A percentile compares a stretch with the other conserved stretches of the same genome.
These are phyloP conservation scores for Entomortierella beljakovae DNA, from an alignment of 192 early-diverging fungal genomes.

Conservation along the genomic window DNA sequence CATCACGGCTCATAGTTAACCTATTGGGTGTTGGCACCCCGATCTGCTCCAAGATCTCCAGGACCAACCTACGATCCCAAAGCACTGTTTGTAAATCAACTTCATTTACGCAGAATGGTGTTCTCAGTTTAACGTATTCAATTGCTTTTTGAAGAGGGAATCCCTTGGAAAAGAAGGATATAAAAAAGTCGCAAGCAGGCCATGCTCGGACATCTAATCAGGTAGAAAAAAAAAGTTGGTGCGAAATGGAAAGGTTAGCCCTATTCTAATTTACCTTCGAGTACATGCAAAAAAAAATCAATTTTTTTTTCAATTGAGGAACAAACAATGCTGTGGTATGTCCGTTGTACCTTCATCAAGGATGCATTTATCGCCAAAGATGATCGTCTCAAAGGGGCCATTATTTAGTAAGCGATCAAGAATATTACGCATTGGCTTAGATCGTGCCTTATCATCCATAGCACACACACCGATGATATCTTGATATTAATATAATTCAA, in stretches of 20 bases:
- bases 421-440: slow-evolving; percentile 95
- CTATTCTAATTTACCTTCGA: neutral
- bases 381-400: slow-evolving; percentile 82
- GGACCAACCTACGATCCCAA: slow-evolving; percentile 87
- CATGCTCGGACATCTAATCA: slow-evolving; percentile 85
- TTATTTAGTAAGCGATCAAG: slow-evolving; percentile 72
- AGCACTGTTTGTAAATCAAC: slow-evolving; percentile 86
- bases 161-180: slow-evolving; percentile 95
- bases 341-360: slow-evolving; percentile 82
- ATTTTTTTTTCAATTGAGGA: neutral
- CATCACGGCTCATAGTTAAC: slow-evolving; percentile 74
- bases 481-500: slow-evolving; percentile 9
- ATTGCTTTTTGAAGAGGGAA: slow-evolving; percentile 97
- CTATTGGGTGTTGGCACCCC: slow-evolving; percentile 87
- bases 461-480: slow-evolving; percentile 85
- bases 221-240: slow-evolving; percentile 2
- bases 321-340: neutral
- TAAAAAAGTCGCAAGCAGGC: slow-evolving; percentile 95
- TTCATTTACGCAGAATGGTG: slow-evolving; percentile 91
- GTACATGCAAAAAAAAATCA: neutral
- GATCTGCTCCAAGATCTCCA: slow-evolving; percentile 81
- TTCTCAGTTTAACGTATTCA: slow-evolving; percentile 81
- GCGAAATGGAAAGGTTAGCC: neutral
- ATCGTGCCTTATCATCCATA: slow-evolving; percentile 91
- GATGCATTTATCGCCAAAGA: slow-evolving; percentile 96